Conservation (phyloP, 148 eudicot genomes). For the Nepenthes gracilis region DNA sequence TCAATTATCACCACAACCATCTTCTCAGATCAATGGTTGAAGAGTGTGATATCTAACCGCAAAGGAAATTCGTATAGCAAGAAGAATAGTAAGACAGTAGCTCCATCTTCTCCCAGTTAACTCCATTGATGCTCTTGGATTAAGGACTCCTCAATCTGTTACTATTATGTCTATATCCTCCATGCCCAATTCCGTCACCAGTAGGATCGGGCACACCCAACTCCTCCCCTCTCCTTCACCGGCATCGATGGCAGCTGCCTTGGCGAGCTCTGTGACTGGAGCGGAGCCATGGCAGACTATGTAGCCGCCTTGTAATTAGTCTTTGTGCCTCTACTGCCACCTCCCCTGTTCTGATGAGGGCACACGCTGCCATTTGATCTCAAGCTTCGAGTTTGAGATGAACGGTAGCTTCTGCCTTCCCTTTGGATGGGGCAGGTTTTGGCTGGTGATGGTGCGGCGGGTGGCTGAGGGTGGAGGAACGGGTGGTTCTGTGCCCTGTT, state of each 20-base stretch:
- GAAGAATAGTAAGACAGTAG: slow-evolving; percentile 11
- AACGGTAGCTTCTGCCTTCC: slow-evolving; percentile 33
- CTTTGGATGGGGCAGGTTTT: slow-evolving; percentile 27
- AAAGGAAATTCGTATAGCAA: slow-evolving; percentile 46
- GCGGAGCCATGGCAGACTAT: slow-evolving; percentile 59
- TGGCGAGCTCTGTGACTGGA: slow-evolving; percentile 30
- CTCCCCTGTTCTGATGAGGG: slow-evolving; percentile 9
- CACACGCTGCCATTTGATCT: slow-evolving; percentile 9
- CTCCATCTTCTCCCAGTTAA: slow-evolving; percentile 27
- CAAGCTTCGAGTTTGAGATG: slow-evolving; percentile 53
- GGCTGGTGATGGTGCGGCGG: slow-evolving; percentile 33
- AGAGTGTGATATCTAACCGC: slow-evolving; percentile 80
- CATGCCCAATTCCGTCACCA: slow-evolving; percentile 15
- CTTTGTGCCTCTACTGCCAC: slow-evolving; percentile 12
- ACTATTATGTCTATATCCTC: not conserved
- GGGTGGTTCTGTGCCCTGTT: not conserved
- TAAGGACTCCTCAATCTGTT: slow-evolving; percentile 65
- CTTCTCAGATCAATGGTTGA: slow-evolving; percentile 75
- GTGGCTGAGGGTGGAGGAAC: slow-evolving; percentile 4
- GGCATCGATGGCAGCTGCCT: slow-evolving; percentile 57
- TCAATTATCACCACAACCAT: slow-evolving; percentile 45
- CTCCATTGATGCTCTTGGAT: slow-evolving; percentile 57
- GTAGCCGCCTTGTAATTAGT: slow-evolving; percentile 84
- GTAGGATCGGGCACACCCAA: slow-evolving; percentile 9
- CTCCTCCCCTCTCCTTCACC: slow-evolving; percentile 40